Conservation (phyloP, 345 rosid species). For the Euphorbia peplus region DNA sequence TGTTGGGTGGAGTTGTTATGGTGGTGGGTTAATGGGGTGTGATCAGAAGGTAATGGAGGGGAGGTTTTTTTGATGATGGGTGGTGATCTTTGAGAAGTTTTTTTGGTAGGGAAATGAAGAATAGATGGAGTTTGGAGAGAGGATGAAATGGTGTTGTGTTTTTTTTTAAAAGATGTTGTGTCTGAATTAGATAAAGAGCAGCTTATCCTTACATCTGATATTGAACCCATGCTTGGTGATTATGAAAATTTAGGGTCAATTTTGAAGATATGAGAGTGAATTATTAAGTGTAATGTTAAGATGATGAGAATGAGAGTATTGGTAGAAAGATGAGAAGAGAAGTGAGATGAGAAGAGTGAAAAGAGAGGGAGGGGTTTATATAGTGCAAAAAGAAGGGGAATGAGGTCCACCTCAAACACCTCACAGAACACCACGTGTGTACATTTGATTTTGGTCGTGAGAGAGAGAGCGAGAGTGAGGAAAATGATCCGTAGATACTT, state of each 20-base stretch:
- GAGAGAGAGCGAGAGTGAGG: no score
- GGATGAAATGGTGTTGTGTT: constrained; percentile 28
- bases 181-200: constrained; percentile 1
- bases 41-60: neutral
- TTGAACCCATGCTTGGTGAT: no score
- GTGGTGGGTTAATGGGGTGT: neutral
- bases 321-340: neutral
- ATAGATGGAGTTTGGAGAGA: constrained; percentile 56
- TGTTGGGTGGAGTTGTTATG: no score
- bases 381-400: constrained; percentile 12
- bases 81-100: constrained; percentile 15
- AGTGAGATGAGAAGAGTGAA: constrained; percentile 1
- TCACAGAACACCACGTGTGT: constrained; percentile 35
- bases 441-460: constrained; percentile 1
- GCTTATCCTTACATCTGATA: neutral
- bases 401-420: constrained; percentile 13
- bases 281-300: neutral
- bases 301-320: no score
- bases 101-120: constrained; percentile 44
- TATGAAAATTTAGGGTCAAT: no score
- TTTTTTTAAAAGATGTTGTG: constrained; percentile 20
- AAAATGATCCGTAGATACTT: no score
- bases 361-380: constrained; percentile 2
- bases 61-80: constrained; percentile 14
- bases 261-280: neutral